Conservation (phyloP, 2,329 filamentous ascomycete genomes). For the Dothistroma septosporum region DNA sequence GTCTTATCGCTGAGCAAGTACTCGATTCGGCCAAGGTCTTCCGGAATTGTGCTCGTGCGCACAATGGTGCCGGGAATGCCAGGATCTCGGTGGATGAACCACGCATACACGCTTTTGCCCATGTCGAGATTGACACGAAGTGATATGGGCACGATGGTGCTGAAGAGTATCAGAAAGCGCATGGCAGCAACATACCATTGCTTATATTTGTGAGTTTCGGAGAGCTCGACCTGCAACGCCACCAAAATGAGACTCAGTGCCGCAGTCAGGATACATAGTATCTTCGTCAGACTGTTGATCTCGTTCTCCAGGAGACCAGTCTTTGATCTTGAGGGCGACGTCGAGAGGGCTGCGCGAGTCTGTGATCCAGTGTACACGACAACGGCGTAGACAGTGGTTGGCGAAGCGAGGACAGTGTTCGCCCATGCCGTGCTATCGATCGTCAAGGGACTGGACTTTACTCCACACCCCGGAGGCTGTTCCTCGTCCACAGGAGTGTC, state of each 20-base stretch:
- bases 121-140: constrained; percentile 94
- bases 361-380: constrained; percentile 94
- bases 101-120: constrained; percentile 93
- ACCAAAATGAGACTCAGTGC: constrained; percentile 84
- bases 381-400: constrained; percentile 79
- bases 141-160: constrained; percentile 97
- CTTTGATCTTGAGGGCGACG: constrained; percentile 86
- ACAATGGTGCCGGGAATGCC: constrained; percentile 91
- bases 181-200: constrained; percentile 96
- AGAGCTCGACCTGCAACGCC: constrained; percentile 66
- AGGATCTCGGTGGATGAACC: constrained; percentile 87
- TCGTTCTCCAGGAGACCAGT: constrained; percentile 90
- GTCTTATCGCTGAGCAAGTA: constrained; percentile 97
- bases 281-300: constrained; percentile 96
- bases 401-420: constrained; percentile 93
- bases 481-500: constrained; percentile 35
- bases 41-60: constrained; percentile 92
- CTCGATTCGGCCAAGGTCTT: constrained; percentile 91
- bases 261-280: constrained; percentile 83
- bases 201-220: constrained; percentile 57
- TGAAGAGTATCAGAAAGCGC: constrained; percentile 96
- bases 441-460: constrained; percentile 65
- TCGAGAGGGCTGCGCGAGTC: constrained; percentile 89
- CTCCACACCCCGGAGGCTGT: constrained; percentile 1
- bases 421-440: constrained; percentile 99